Evolutionary conservation across 148 eudicot genomes (phyloP).

Genomic region (Heliosperma pusillum): DNA sequence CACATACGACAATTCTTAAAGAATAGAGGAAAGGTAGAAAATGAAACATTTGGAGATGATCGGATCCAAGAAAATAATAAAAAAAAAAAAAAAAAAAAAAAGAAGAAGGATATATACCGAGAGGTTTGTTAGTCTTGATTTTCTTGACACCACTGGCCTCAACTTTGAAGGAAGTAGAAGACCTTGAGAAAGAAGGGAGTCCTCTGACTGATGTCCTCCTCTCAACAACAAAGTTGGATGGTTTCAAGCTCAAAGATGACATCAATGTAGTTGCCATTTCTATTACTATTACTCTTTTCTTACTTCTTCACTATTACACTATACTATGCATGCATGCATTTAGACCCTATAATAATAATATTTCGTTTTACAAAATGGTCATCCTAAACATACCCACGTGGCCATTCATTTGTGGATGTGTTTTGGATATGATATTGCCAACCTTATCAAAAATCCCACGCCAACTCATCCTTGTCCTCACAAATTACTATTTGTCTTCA

Average conservation of each 20-base stretch:
- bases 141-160: constrained; percentile 74
- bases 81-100: background rate
- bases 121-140: constrained; percentile 83
- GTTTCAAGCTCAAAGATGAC: constrained; percentile 64
- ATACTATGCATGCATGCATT: background rate
- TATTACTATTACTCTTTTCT: background rate
- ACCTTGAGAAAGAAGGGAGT: constrained; percentile 65
- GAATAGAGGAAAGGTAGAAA: too few species aligned
- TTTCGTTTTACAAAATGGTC: constrained; percentile 14
- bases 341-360: constrained; percentile 2
- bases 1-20: too few species aligned
- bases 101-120: constrained; percentile 45
- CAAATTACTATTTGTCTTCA: background rate
- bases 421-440: constrained; percentile 22
- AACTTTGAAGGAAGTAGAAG: constrained; percentile 44
- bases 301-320: background rate
- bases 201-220: constrained; percentile 55
- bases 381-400: constrained; percentile 25
- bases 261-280: constrained; percentile 66
- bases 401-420: constrained; percentile 25
- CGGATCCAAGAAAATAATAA: background rate
- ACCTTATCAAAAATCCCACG: constrained; percentile 31
- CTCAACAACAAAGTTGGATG: constrained; percentile 44
- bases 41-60: too few species aligned
- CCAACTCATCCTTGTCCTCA: background rate